phyloP scores from a whole-genome alignment of 2,329 filamentous ascomycete genomes.

The Graphium sp. region DNA sequence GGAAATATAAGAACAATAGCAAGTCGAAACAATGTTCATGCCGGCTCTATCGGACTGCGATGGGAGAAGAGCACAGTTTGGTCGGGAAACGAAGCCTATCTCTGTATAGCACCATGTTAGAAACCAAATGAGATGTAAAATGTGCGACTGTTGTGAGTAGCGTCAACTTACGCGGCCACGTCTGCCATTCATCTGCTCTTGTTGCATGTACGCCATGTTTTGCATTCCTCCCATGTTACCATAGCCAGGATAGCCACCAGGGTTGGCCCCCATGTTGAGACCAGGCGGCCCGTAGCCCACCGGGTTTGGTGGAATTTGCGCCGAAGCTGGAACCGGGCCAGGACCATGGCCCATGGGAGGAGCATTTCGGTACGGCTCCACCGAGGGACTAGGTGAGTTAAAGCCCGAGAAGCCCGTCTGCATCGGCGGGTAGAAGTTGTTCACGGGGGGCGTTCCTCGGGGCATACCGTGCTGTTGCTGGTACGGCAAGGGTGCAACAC shows the following conservation, averaged over 20 bases:
- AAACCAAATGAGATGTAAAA: too few species aligned
- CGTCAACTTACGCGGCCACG: slow-evolving; percentile 46
- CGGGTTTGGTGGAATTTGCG: slow-evolving; percentile 16
- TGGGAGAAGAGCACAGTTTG: too few species aligned
- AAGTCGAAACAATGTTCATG: too few species aligned
- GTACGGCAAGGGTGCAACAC: slow-evolving; percentile 39
- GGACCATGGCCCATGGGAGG: slow-evolving; percentile 19
- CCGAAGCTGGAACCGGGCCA: slow-evolving; percentile 30
- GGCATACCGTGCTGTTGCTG: slow-evolving; percentile 43
- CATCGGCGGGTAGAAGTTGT: slow-evolving; percentile 39
- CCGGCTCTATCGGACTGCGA: too few species aligned
- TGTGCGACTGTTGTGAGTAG: too few species aligned
- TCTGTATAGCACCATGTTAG: too few species aligned
- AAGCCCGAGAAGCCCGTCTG: slow-evolving; percentile 38
- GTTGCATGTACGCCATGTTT: slow-evolving; percentile 34
- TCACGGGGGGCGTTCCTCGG: slow-evolving; percentile 33
- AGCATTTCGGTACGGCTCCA: slow-evolving; percentile 40
- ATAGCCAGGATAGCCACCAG: slow-evolving; percentile 25
- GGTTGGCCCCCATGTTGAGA: slow-evolving; percentile 21
- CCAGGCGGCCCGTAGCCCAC: slow-evolving; percentile 20
- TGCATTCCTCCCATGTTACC: slow-evolving; percentile 26
- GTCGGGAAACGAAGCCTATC: too few species aligned
- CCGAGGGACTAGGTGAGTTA: slow-evolving; percentile 24
- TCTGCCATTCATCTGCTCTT: slow-evolving; percentile 37
- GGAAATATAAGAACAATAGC: too few species aligned